These are phyloP conservation scores for Phytophthora crassamura DNA, from an alignment of 352 stramenopile species.

Conservation along the genomic window DNA sequence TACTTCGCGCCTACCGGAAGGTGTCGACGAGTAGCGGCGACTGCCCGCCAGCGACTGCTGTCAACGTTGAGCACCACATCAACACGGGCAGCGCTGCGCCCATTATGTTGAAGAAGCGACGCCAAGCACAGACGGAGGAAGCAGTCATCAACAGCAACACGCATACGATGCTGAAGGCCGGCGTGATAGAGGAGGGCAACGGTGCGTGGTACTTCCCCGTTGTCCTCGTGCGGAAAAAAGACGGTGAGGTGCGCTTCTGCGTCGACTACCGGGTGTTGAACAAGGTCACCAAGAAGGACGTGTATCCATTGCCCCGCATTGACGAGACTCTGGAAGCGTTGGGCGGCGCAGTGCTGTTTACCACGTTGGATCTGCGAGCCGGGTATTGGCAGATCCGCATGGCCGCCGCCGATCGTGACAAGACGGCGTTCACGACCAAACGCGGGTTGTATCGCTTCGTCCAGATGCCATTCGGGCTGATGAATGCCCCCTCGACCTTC, in stretches of 20 bases:
- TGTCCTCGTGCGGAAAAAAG: slow-evolving; percentile 32
- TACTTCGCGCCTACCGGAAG: slow-evolving; percentile 14
- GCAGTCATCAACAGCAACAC: slow-evolving; percentile 16
- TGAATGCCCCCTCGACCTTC: slow-evolving; percentile 28
- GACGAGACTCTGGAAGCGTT: too few relatives aligned
- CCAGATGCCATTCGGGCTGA: slow-evolving; percentile 24
- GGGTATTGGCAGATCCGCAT: slow-evolving; percentile 22
- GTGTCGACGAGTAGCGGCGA: background rate
- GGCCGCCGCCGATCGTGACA: slow-evolving; percentile 6
- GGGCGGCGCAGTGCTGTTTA: too few relatives aligned
- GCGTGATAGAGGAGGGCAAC: slow-evolving; percentile 25
- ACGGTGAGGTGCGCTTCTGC: slow-evolving; percentile 18
- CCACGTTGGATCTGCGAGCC: too few relatives aligned
- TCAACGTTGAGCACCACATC: slow-evolving; percentile 25
- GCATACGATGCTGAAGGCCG: slow-evolving; percentile 19
- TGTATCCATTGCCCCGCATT: too few relatives aligned
- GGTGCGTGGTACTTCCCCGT: slow-evolving; percentile 26
- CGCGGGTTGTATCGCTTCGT: slow-evolving; percentile 17
- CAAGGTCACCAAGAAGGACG: too few relatives aligned
- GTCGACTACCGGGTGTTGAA: too few relatives aligned
- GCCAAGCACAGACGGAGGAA: slow-evolving; percentile 14
- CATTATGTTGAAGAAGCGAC: slow-evolving; percentile 9
- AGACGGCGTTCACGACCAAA: slow-evolving; percentile 23
- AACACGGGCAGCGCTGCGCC: slow-evolving; percentile 17
- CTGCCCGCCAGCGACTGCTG: slow-evolving; percentile 16